Evolutionary conservation across 352 stramenopile genomes (phyloP).

Genomic region (Globisporangium nagaii): DNA sequence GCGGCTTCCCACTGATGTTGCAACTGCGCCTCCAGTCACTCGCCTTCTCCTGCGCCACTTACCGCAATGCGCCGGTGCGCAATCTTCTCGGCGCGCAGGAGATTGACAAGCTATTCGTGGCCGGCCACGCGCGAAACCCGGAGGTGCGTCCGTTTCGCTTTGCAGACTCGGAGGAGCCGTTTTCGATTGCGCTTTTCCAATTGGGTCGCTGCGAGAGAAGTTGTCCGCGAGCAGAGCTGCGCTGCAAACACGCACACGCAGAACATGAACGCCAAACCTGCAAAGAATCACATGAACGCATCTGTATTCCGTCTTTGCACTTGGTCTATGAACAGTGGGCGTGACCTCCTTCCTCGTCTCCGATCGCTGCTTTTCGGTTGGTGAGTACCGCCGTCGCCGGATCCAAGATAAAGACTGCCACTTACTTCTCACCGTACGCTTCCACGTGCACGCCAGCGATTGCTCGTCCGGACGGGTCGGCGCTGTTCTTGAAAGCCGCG

Average conservation of each 20-base stretch:
- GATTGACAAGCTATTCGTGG: background rate
- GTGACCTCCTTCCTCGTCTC: background rate
- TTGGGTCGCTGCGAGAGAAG: background rate
- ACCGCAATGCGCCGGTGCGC: no score
- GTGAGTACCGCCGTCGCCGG: background rate
- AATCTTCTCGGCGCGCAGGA: no score
- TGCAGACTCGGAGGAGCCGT: background rate
- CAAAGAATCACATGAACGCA: background rate
- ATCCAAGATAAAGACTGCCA: background rate
- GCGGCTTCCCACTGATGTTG: background rate
- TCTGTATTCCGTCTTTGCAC: constrained; percentile 4
- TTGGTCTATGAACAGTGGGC: background rate
- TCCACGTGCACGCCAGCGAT: constrained; percentile 94
- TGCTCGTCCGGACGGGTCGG: constrained; percentile 93
- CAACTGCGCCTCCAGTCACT: background rate
- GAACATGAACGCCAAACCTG: background rate
- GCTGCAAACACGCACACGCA: no score
- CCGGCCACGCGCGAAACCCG: background rate
- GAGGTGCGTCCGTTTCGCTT: constrained; percentile 1
- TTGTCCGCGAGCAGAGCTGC: no score
- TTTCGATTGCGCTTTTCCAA: background rate
- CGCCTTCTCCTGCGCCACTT: background rate
- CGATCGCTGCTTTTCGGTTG: background rate
- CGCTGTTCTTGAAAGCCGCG: constrained; percentile 90
- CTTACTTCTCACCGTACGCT: constrained; percentile 69